phyloP scores from a whole-genome alignment of 257 asterid genomes.

The Striga asiatica region DNA sequence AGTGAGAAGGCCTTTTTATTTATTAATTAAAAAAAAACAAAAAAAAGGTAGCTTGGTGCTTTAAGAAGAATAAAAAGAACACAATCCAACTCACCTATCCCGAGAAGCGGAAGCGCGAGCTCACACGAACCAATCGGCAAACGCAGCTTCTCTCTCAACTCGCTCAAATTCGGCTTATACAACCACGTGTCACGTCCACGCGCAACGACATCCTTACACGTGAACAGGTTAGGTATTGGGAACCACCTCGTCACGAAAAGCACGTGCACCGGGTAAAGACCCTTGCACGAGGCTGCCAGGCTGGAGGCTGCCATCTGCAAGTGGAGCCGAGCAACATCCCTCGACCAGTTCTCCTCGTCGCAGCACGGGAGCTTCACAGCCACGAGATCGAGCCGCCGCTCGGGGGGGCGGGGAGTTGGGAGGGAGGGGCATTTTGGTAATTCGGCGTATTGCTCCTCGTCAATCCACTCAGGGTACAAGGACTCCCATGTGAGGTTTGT shows the following conservation, averaged over 20 bases:
- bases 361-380: constrained; percentile 71
- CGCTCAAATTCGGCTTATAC: constrained; percentile 40
- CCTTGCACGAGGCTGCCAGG: constrained; percentile 51
- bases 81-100: constrained; percentile 35
- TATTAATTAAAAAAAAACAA: too few relatives aligned
- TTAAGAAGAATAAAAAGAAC: background rate
- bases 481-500: constrained; percentile 54
- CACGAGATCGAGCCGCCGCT: constrained; percentile 42
- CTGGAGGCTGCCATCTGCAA: constrained; percentile 55
- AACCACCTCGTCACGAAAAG: constrained; percentile 50
- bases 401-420: constrained; percentile 36
- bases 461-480: constrained; percentile 86
- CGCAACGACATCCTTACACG: constrained; percentile 42
- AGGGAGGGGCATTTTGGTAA: constrained; percentile 62
- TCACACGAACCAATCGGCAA: constrained; percentile 82
- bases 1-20: too few relatives aligned
- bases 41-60: background rate
- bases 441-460: constrained; percentile 59
- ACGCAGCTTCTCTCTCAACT: constrained; percentile 39
- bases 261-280: constrained; percentile 34
- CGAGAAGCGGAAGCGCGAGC: constrained; percentile 61
- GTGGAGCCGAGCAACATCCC: constrained; percentile 68
- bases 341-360: constrained; percentile 49
- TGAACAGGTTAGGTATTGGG: constrained; percentile 54
- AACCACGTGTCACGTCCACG: constrained; percentile 43